These are phyloP conservation scores for Lecanosticta acicola DNA, from an alignment of 2,329 filamentous ascomycete genomes.

Conservation along the genomic window DNA sequence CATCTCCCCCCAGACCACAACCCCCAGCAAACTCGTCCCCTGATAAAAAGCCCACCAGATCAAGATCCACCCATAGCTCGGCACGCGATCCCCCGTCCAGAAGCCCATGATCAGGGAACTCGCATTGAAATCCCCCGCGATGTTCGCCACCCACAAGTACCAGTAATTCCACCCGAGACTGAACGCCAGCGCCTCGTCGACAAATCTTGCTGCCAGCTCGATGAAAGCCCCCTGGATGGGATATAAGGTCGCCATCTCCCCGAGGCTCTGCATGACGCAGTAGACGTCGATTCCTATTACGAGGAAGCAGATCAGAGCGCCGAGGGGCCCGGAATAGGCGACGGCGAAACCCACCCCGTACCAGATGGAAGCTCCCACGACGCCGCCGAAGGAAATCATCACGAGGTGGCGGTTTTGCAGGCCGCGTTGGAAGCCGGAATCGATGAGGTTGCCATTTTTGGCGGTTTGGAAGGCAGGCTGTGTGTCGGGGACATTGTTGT, in stretches of 20 bases:
- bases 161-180: constrained; percentile 61
- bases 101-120: constrained; percentile 61
- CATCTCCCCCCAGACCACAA: constrained; percentile 39
- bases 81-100: constrained; percentile 54
- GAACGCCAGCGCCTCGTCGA: constrained; percentile 65
- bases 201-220: constrained; percentile 63
- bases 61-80: constrained; percentile 38
- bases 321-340: constrained; percentile 62
- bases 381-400: constrained; percentile 50
- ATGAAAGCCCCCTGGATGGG: constrained; percentile 67
- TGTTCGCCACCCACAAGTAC: constrained; percentile 60
- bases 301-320: constrained; percentile 66
- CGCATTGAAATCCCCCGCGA: constrained; percentile 67
- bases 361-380: constrained; percentile 64
- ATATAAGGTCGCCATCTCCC: constrained; percentile 68
- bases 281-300: constrained; percentile 64
- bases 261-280: constrained; percentile 66
- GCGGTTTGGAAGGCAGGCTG: too few species aligned
- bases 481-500: too few species aligned
- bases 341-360: constrained; percentile 67
- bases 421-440: constrained; percentile 63
- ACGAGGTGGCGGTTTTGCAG: constrained; percentile 62
- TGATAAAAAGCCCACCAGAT: constrained; percentile 39
- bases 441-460: too few species aligned
- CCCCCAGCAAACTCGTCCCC: constrained; percentile 37